These are phyloP conservation scores for Rhizoctonia solani DNA, from an alignment of 1,284 basidiomycete genomes.

Conservation along the genomic window DNA sequence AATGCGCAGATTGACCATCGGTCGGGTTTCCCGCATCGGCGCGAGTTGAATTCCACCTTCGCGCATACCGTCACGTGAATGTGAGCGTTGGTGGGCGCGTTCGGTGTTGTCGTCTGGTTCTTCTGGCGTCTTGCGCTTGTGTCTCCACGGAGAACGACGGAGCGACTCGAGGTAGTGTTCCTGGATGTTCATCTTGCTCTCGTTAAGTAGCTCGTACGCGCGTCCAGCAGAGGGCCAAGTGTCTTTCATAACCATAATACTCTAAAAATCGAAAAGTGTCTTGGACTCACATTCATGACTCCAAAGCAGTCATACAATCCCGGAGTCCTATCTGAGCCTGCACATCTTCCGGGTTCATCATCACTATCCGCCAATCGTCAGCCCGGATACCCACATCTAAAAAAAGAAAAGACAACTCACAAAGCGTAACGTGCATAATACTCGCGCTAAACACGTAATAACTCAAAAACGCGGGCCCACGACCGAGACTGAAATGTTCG, in stretches of 20 bases:
- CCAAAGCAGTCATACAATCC: constrained; percentile 44
- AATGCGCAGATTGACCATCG: not conserved
- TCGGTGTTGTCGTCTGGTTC: constrained; percentile 8
- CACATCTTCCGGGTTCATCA: constrained; percentile 33
- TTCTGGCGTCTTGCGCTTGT: constrained; percentile 27
- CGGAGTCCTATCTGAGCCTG: constrained; percentile 40
- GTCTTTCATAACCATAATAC: constrained; percentile 17
- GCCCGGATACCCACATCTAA: not conserved
- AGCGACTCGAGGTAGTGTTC: constrained; percentile 23
- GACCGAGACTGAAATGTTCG: constrained; percentile 64
- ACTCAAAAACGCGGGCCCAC: constrained; percentile 71
- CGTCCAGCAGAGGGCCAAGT: constrained; percentile 43
- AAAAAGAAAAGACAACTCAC: constrained; percentile 44
- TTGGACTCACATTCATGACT: constrained; percentile 42
- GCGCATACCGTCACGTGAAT: not conserved
- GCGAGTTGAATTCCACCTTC: too few species aligned
- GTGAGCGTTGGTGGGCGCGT: not conserved
- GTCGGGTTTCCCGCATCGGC: constrained; percentile 4
- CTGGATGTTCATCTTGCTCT: constrained; percentile 33
- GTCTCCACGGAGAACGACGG: constrained; percentile 3
- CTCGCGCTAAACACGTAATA: constrained; percentile 84
- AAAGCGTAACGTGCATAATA: constrained; percentile 75
- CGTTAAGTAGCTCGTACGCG: constrained; percentile 41
- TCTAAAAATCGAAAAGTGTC: too few species aligned
- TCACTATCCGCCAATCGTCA: constrained; percentile 10